These are phyloP conservation scores for Prosopis cineraria DNA, from an alignment of 306 rosid species.

Conservation along the genomic window DNA sequence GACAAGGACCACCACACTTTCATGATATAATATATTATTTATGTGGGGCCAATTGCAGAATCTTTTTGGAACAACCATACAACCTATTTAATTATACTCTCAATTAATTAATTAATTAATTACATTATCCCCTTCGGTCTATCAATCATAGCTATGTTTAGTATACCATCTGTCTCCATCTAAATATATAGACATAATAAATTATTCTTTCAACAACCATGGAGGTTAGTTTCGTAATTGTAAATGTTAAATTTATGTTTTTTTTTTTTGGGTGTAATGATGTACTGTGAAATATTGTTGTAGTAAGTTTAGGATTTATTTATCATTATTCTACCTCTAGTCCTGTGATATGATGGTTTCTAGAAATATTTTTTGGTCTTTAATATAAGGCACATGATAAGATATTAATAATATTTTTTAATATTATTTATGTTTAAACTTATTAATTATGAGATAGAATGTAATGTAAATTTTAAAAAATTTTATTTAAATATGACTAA, in stretches of 20 bases:
- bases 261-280: too few species aligned
- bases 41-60: constrained; percentile 23
- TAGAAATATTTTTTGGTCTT: too few species aligned
- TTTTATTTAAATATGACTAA: too few species aligned
- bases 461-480: too few species aligned
- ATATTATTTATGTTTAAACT: too few species aligned
- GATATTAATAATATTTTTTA: too few species aligned
- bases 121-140: background rate
- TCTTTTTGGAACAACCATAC: background rate
- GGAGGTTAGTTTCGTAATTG: background rate
- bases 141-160: background rate
- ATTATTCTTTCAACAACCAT: background rate
- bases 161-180: background rate
- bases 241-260: too few species aligned
- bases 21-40: constrained; percentile 3
- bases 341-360: too few species aligned
- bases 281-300: background rate
- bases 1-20: constrained; percentile 43
- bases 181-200: background rate
- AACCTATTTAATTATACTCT: background rate
- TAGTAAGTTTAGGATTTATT: background rate
- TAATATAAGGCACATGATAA: too few species aligned
- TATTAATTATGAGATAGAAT: too few species aligned
- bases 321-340: background rate
- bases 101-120: background rate